Evolutionary conservation across 768 basidiomycete species (phyloP).

Genomic region (Brasilioporus rufonigricans): DNA sequence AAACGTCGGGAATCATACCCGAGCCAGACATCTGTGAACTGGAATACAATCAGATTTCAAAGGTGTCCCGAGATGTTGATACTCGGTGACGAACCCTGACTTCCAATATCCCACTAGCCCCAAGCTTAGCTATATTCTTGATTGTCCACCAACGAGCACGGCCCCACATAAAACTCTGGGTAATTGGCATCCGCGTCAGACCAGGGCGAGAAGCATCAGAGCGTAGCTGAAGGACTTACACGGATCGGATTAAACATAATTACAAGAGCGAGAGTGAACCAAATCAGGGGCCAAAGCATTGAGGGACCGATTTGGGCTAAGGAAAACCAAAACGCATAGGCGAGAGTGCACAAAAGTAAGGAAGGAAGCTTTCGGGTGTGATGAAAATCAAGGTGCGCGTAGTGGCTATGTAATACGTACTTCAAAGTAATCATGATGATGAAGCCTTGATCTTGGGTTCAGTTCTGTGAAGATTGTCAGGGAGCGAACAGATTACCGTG

Average conservation of each 20-base stretch:
- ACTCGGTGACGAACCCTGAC: slow-evolving; percentile 60
- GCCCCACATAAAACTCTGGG: slow-evolving; percentile 40
- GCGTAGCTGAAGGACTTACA: slow-evolving; percentile 27
- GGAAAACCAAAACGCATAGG: slow-evolving; percentile 83
- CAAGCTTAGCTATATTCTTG: slow-evolving; percentile 56
- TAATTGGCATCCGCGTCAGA: slow-evolving; percentile 5
- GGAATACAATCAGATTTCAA: slow-evolving; percentile 3
- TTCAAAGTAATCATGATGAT: slow-evolving; percentile 77
- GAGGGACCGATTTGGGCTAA: slow-evolving; percentile 69
- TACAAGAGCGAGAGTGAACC: slow-evolving; percentile 62
- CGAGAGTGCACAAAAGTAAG: slow-evolving; percentile 69
- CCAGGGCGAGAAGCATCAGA: not conserved
- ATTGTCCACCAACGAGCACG: slow-evolving; percentile 74
- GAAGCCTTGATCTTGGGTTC: slow-evolving; percentile 65
- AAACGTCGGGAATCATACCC: slow-evolving; percentile 47
- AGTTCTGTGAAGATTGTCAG: slow-evolving; percentile 47
- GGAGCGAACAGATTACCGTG: not conserved
- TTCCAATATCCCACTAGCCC: slow-evolving; percentile 62
- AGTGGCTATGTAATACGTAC: slow-evolving; percentile 31
- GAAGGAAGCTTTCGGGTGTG: slow-evolving; percentile 59
- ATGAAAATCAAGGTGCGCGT: not conserved
- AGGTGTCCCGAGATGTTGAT: not conserved
- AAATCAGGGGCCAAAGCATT: slow-evolving; percentile 76
- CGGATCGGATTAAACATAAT: slow-evolving; percentile 78
- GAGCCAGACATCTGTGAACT: slow-evolving; percentile 90